A percentile compares a stretch with the other conserved stretches of the same genome.
phyloP scores from a whole-genome alignment of 2,329 filamentous ascomycete species.

The Nannizzia gypsea region DNA sequence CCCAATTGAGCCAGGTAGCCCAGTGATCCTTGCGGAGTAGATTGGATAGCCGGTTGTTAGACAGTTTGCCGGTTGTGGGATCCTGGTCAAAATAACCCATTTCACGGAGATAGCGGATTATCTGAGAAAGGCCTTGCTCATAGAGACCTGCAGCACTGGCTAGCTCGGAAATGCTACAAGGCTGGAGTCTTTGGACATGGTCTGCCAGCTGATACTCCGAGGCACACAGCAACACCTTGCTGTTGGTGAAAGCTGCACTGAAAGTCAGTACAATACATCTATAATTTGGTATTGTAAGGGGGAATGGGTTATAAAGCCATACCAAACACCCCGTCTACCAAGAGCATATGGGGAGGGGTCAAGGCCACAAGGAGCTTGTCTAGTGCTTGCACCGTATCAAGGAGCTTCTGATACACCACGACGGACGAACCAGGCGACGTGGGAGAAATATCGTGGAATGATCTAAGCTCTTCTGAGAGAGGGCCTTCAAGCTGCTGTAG shows the following conservation, averaged over 20 bases:
- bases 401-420: background rate
- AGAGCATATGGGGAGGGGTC: background rate
- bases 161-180: background rate
- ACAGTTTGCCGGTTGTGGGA: background rate
- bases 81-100: background rate
- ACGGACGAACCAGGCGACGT: background rate
- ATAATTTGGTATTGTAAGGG: no score
- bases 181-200: conserved; percentile 1
- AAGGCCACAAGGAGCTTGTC: background rate
- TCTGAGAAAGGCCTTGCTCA: background rate
- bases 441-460: background rate
- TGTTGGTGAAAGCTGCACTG: background rate
- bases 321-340: background rate
- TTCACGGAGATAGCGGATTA: background rate
- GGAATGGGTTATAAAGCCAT: background rate
- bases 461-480: background rate
- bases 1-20: background rate
- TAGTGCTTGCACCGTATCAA: background rate
- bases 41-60: background rate
- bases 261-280: background rate
- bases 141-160: background rate
- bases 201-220: background rate
- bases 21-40: background rate
- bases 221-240: background rate
- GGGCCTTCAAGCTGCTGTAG: background rate